These are phyloP conservation scores for Pythium vanterpoolii DNA, from an alignment of 352 stramenopile species.

Conservation along the genomic window DNA sequence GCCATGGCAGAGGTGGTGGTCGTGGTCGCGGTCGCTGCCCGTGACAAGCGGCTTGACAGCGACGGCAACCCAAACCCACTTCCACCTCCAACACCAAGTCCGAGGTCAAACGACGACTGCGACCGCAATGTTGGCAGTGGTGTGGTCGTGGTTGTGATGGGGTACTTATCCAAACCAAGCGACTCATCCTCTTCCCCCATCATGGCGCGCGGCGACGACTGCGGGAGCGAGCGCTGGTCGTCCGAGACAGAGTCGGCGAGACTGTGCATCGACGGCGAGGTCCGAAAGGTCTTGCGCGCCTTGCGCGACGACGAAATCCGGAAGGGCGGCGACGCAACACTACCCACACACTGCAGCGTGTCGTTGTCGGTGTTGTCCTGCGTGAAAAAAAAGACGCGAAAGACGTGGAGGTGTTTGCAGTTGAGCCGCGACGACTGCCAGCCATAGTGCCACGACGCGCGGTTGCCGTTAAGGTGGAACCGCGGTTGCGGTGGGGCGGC, in stretches of 20 bases:
- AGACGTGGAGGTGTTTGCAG: constrained; percentile 83
- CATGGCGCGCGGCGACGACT: constrained; percentile 7
- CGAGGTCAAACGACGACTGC: constrained; percentile 16
- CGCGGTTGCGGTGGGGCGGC: too few relatives aligned
- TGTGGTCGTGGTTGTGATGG: neutral
- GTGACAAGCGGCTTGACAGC: constrained; percentile 13
- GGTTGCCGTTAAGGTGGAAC: constrained; percentile 83
- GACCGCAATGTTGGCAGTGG: constrained; percentile 1
- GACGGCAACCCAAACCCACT: constrained; percentile 33
- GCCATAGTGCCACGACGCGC: constrained; percentile 84
- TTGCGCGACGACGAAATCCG: constrained; percentile 82
- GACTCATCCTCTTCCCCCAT: constrained; percentile 8
- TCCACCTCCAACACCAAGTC: neutral
- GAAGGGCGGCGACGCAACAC: constrained; percentile 62
- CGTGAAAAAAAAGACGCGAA: constrained; percentile 70
- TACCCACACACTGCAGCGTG: constrained; percentile 46
- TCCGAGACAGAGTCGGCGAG: constrained; percentile 11
- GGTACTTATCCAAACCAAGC: constrained; percentile 6
- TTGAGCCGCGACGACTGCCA: constrained; percentile 84
- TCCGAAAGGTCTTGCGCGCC: constrained; percentile 67
- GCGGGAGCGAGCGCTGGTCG: constrained; percentile 14
- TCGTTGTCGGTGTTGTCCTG: constrained; percentile 19
- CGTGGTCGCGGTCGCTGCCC: neutral
- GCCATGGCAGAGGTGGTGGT: too few relatives aligned
- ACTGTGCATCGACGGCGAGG: constrained; percentile 36